Percentiles rank a stretch among this genome's conserved stretches.
Conservation (phyloP, 2,329 filamentous ascomycete genomes). For the Colletotrichum graminicola region DNA sequence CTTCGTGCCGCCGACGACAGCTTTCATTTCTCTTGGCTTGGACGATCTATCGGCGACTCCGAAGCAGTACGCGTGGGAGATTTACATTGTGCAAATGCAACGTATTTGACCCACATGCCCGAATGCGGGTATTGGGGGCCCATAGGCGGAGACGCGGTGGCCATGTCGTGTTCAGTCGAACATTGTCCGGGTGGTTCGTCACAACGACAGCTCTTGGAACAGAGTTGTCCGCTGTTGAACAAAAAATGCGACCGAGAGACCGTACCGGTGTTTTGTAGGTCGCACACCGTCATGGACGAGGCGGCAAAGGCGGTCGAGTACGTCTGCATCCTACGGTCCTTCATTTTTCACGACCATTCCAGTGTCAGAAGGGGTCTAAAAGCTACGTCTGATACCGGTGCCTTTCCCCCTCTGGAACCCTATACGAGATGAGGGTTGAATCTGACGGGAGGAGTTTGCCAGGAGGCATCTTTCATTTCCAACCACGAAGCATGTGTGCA, state of each 20-base stretch:
- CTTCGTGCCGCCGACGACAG: not conserved
- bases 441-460: not conserved
- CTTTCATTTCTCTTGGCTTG: not conserved
- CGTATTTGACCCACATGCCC: not conserved
- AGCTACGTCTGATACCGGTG: not conserved
- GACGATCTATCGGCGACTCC: constrained; percentile 1
- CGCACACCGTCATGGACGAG: not conserved
- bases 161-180: not conserved
- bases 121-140: not conserved
- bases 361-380: not conserved
- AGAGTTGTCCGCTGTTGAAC: not conserved
- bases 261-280: too few relatives aligned
- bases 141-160: not conserved
- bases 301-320: not conserved
- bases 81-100: not conserved
- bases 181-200: not conserved
- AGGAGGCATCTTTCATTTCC: not conserved
- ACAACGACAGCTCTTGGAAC: not conserved
- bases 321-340: not conserved
- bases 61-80: not conserved
- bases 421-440: not conserved
- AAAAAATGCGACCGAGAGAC: not conserved
- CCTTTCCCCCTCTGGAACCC: not conserved
- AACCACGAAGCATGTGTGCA: not conserved
- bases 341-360: not conserved